phyloP scores from a whole-genome alignment of 2,329 filamentous ascomycete species.

The Ceratocystis destructans region DNA sequence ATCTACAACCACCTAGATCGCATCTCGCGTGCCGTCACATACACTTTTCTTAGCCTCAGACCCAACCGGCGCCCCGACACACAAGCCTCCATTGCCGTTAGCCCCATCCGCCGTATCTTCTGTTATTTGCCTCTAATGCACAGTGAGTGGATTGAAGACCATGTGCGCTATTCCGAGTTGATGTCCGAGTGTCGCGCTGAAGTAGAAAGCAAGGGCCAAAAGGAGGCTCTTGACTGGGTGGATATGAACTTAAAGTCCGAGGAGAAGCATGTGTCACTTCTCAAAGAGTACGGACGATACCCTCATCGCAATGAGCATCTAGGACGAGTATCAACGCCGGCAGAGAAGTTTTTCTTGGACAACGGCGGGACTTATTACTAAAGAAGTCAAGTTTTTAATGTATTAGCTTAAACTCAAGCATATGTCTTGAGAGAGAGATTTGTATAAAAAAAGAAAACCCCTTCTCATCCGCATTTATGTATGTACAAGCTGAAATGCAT shows the following conservation, averaged over 20 bases:
- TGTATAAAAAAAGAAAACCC: neutral
- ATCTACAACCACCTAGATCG: conserved; percentile 44
- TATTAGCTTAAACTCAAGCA: neutral
- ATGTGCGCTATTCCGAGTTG: conserved; percentile 28
- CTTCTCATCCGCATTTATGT: neutral
- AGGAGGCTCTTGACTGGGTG: conserved; percentile 21
- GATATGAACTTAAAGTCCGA: conserved; percentile 22
- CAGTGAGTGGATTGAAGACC: conserved; percentile 36
- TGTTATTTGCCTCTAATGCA: conserved; percentile 49
- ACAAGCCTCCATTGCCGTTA: conserved; percentile 25
- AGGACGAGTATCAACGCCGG: conserved; percentile 34
- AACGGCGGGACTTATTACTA: conserved; percentile 26
- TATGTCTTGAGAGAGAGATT: neutral
- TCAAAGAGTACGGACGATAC: conserved; percentile 43
- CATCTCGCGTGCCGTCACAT: conserved; percentile 34
- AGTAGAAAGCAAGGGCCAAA: conserved; percentile 22
- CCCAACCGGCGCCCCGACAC: conserved; percentile 11
- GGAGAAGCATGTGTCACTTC: conserved; percentile 35
- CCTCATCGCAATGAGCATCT: conserved; percentile 43
- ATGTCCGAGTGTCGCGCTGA: conserved; percentile 26
- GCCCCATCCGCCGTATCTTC: conserved; percentile 36
- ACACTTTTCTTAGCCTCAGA: conserved; percentile 24
- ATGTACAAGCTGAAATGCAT: neutral
- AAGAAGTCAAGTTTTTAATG: neutral
- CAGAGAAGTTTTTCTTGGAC: conserved; percentile 38